Evolutionary conservation across 2,329 filamentous ascomycete species (phyloP).

Genomic region (Venturia asperata): DNA sequence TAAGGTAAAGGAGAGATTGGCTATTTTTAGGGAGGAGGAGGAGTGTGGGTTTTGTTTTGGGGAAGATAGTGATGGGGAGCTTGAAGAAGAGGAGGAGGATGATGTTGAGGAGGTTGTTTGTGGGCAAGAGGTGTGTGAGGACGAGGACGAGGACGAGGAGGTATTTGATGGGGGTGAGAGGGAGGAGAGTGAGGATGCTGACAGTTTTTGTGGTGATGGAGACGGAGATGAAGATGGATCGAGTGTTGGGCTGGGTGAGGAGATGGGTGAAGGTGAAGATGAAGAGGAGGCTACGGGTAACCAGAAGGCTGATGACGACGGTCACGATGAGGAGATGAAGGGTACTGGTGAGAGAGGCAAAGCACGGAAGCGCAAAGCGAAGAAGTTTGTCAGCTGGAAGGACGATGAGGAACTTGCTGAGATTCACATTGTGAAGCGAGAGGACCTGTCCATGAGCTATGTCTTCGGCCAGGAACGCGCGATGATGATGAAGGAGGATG

Average conservation of each 20-base stretch:
- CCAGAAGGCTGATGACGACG: background rate
- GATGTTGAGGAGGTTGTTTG: too few relatives aligned
- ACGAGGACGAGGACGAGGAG: background rate
- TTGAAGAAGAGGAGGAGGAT: background rate
- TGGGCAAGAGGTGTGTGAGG: too few relatives aligned
- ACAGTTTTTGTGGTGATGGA: background rate
- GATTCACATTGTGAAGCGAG: background rate
- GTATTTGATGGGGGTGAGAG: background rate
- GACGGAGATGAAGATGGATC: background rate
- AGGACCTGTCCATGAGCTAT: slow-evolving; percentile 2
- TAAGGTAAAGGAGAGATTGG: background rate
- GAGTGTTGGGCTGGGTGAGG: background rate
- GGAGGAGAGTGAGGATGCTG: background rate
- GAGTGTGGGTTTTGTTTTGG: slow-evolving; percentile 5
- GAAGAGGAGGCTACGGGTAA: background rate
- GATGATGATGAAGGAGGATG: background rate
- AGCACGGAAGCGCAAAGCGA: background rate
- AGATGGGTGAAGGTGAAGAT: background rate
- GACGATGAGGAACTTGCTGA: background rate
- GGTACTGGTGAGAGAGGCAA: background rate
- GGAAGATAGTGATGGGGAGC: background rate
- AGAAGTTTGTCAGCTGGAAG: slow-evolving; percentile 6
- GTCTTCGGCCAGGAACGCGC: slow-evolving; percentile 2
- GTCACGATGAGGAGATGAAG: background rate
- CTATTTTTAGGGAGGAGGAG: slow-evolving; percentile 1